These are phyloP conservation scores for Podospora tetraspora DNA, from an alignment of 495 filamentous ascomycete genomes.

Conservation along the genomic window DNA sequence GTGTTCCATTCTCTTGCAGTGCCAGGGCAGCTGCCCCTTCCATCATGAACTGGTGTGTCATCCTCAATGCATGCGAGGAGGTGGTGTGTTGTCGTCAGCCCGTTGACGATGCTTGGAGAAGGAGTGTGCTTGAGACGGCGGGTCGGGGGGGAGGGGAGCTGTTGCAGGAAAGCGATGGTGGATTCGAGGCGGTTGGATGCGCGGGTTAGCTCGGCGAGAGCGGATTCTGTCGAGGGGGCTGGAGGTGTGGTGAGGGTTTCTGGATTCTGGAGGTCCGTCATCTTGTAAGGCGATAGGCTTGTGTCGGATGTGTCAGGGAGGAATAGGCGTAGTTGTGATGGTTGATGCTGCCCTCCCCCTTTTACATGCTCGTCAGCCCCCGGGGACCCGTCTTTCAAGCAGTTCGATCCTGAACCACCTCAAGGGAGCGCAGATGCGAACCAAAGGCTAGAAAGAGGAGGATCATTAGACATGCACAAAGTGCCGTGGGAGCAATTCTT, in stretches of 20 bases:
- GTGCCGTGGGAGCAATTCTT: not conserved
- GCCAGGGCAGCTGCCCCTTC: not conserved
- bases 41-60: not conserved
- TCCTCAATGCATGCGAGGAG: not conserved
- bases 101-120: not conserved
- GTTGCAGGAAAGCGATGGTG: not conserved
- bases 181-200: not conserved
- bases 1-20: not conserved
- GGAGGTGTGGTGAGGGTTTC: too few relatives aligned
- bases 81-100: not conserved
- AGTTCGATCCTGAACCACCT: too few relatives aligned
- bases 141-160: not conserved
- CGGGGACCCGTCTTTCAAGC: not conserved
- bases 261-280: not conserved
- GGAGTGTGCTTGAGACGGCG: not conserved
- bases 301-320: not conserved
- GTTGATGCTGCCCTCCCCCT: not conserved
- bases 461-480: not conserved
- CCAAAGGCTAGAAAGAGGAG: not conserved
- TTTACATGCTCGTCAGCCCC: not conserved
- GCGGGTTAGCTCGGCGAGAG: not conserved
- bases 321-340: not conserved
- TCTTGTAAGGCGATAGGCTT: not conserved
- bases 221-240: not conserved
- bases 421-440: not conserved